Evolutionary conservation across 352 stramenopile genomes (phyloP), one percentile per base, ranked within the genome.

Genomic region (Globisporangium parvum): DNA sequence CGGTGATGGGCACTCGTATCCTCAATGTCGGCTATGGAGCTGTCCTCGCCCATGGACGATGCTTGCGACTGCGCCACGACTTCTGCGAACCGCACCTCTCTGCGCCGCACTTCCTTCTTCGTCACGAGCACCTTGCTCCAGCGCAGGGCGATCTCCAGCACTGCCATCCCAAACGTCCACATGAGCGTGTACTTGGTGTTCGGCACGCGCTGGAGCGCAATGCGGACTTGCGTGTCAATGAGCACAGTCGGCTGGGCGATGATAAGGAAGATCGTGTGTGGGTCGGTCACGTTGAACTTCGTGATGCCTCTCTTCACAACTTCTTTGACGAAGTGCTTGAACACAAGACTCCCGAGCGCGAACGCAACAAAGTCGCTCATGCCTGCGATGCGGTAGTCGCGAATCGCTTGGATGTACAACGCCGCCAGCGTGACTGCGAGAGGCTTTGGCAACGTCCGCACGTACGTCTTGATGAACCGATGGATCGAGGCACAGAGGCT

Each of bases 81-180:
- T 37, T 37, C 31, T 11, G 31, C 31, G 31, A 37, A 37, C 8
- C 31, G 31, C 3, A 37, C 31, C 23, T 51, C 24, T 24, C 53
- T 20, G 20, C 14, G 20, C 20, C 11, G 51, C 10, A 56, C 46
- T 35, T 55, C 51, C 45, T 24, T 18, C 21, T 5, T 31, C 9
- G 20, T 51, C 18, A 48, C 15, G 10, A 21, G 28, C 6, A 45
- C 53, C 12, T 77, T 75, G 18, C 1, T 15, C 52, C 9, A 62
- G 14, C 71, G 60, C 14, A 68, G 33, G 14, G 26, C 39, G 33
- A 77, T 65, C 41, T 80, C 71, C 9, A 70, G 21, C 47, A 70
- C 21, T 3, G 69, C 67, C 56, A 77, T 60, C 0, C 44, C 64
- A 17, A 74, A 51, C 2, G 59, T 63, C n/a, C 63, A 65, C 15